Evolutionary conservation across 2,329 filamentous ascomycete species (phyloP).

Genomic region (Monosporascus sp.): DNA sequence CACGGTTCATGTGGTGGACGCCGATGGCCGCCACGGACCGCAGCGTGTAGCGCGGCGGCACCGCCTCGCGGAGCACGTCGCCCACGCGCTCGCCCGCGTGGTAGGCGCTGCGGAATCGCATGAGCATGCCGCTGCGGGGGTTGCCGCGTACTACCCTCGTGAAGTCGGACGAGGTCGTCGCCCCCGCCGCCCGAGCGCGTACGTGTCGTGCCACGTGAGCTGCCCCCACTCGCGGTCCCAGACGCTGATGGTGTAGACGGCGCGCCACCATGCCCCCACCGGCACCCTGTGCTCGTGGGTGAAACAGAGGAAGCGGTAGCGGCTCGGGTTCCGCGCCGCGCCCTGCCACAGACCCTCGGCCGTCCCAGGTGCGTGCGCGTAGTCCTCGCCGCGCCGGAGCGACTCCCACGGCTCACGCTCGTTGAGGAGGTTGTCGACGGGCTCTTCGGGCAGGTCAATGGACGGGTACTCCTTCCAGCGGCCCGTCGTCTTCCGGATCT

Average conservation of each 20-base stretch:
- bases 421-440: conserved; percentile 5
- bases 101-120: conserved; percentile 16
- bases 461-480: background rate
- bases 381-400: background rate
- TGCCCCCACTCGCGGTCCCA: conserved; percentile 18
- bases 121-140: conserved; percentile 2
- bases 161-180: conserved; percentile 5
- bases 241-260: conserved; percentile 17
- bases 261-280: conserved; percentile 4
- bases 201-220: conserved; percentile 18
- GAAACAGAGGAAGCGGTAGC: conserved; percentile 18
- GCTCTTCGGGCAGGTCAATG: conserved; percentile 4
- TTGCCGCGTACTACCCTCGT: too few relatives aligned
- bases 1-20: conserved; percentile 15
- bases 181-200: conserved; percentile 4
- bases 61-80: conserved; percentile 2
- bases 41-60: conserved; percentile 12
- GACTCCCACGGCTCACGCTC: conserved; percentile 3
- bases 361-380: background rate
- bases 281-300: conserved; percentile 16
- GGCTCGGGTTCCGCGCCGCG: background rate
- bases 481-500: background rate
- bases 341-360: too few relatives aligned
- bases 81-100: conserved; percentile 9
- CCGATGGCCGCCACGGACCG: conserved; percentile 11